Base-by-base conservation (phyloP, 441 rosid species). In the Brassica hybrid region DNA sequence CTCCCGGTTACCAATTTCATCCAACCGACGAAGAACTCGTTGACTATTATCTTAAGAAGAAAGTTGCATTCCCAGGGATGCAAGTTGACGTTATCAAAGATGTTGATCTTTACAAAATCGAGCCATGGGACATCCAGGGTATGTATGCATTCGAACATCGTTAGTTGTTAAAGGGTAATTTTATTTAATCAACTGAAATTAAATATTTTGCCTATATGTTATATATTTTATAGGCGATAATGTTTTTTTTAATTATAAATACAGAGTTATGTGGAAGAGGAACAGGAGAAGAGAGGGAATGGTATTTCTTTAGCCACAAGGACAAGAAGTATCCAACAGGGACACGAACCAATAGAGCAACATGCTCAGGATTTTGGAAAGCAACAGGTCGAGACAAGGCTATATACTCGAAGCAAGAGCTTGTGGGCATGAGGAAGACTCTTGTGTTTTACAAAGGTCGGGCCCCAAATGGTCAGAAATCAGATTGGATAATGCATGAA, bases 111-210 rank as follows among this genome's bases (percentile, higher is more conserved):
- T 89, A 89, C 76, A 89, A 87, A 80, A 89, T 89, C 68, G 93
- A 89, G 75, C 93, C 93, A 34, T 89, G 93, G 93, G 91, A 89
- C 83, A 87, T 89, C 76, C 91, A 89, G 85, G 91, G 93, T 89
- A 76, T 18, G 7, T 27, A 52, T 34, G 68, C 65, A 74, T 71
- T 77, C 32, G 56, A 65, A 38, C 62, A 38, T 23, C n/a, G n/a
- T n/a, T 72, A 27, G 10, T 45, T 30, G 8, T 23, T 23, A 5
- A 56, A 17, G 23, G 60, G 17, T 56, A 5, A 56, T n/a, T n/a
- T n/a, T n/a, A n/a, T n/a, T n/a, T n/a, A n/a, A n/a, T n/a, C n/a
- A n/a, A n/a, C n/a, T n/a, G n/a, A 56, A 56, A 56, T 8, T 8
- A 56, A 8, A 56, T 56, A 19, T 56, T 7, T 52, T 16, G 12